Evolutionary conservation across 306 rosid genomes (phyloP).

Genomic region (Pyrus pyrifolia): DNA sequence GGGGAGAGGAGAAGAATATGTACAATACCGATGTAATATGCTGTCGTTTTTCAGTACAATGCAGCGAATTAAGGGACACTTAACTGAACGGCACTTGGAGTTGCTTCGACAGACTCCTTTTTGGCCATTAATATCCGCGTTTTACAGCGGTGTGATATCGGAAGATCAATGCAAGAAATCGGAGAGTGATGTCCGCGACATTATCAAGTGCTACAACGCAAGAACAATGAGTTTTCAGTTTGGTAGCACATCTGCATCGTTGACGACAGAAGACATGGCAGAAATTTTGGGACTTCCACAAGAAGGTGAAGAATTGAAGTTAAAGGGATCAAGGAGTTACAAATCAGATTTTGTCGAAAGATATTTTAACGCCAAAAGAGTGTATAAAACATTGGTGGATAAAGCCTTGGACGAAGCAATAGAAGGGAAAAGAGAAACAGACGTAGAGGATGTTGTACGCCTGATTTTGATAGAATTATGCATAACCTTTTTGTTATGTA

Average conservation of each 20-base stretch:
- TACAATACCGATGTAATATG: not conserved
- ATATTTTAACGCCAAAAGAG: not conserved
- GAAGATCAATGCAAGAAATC: conserved; percentile 1
- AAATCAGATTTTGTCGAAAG: not conserved
- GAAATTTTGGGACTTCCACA: too few relatives aligned
- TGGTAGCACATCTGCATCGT: not conserved
- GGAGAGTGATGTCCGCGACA: not conserved
- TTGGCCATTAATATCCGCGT: conserved; percentile 3
- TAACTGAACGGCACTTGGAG: not conserved
- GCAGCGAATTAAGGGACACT: not conserved
- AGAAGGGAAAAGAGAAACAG: not conserved
- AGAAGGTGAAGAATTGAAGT: not conserved
- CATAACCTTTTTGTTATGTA: conserved; percentile 5
- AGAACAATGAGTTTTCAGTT: not conserved
- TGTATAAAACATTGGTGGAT: not conserved
- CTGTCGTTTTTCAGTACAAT: not conserved
- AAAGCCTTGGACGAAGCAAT: not conserved
- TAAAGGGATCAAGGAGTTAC: not conserved
- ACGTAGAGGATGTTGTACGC: not conserved
- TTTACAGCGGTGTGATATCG: not conserved
- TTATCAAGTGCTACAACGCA: not conserved
- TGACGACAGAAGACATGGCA: not conserved
- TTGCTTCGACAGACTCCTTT: conserved; percentile 2
- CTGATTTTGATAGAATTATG: not conserved
- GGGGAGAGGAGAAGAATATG: not conserved